phyloP scores from a whole-genome alignment of 2,329 filamentous ascomycete genomes.

The Paraphoma chrysanthemicola region DNA sequence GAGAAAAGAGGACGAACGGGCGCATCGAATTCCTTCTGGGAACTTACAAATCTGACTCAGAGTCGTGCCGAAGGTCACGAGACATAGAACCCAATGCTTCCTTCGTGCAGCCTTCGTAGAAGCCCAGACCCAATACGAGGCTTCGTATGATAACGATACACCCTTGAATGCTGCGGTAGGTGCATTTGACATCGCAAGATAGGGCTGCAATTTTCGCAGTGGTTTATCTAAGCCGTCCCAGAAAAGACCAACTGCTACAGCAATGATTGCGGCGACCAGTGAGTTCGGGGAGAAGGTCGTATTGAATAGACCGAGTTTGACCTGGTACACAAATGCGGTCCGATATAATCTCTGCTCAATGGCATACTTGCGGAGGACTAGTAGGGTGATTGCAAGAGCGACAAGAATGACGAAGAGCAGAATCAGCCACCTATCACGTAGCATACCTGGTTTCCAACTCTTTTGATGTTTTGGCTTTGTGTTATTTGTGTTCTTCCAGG shows the following conservation, averaged over 20 bases:
- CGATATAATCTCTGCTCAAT: slow-evolving; percentile 7
- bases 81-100: slow-evolving; percentile 4
- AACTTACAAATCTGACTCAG: not conserved
- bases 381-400: not conserved
- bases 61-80: not conserved
- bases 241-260: slow-evolving; percentile 20
- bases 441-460: not conserved
- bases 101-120: slow-evolving; percentile 10
- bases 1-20: too few species aligned
- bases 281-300: slow-evolving; percentile 22
- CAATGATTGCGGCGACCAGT: slow-evolving; percentile 22
- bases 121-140: slow-evolving; percentile 25
- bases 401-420: not conserved
- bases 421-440: not conserved
- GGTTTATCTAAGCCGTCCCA: slow-evolving; percentile 27
- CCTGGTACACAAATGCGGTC: slow-evolving; percentile 16
- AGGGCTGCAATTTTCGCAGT: slow-evolving; percentile 26
- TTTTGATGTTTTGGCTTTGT: too few species aligned
- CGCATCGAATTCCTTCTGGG: too few species aligned
- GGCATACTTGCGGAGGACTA: slow-evolving; percentile 10
- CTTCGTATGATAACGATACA: slow-evolving; percentile 22
- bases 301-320: slow-evolving; percentile 6
- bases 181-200: slow-evolving; percentile 21
- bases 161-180: slow-evolving; percentile 9
- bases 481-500: too few species aligned